phyloP scores from a whole-genome alignment of 345 rosid species.

The Leavenworthia alabamica region DNA sequence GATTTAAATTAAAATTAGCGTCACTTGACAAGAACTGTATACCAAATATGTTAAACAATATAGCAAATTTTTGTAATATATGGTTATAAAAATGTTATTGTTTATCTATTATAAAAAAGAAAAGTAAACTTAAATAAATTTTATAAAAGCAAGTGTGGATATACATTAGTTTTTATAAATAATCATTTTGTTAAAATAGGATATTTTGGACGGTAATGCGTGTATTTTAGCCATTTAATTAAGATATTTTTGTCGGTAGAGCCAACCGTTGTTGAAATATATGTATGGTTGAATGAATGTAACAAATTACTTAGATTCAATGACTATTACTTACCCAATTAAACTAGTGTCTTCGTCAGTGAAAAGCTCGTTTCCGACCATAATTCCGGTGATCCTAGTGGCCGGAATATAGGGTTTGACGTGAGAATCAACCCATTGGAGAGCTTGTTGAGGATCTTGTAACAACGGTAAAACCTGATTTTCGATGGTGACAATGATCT shows the following conservation, averaged over 20 bases:
- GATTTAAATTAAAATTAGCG: neutral
- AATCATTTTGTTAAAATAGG: neutral
- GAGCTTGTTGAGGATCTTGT: constrained; percentile 67
- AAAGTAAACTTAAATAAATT: neutral
- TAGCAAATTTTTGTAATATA: neutral
- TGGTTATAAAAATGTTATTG: neutral
- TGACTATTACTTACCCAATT: constrained; percentile 15
- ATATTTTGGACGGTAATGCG: neutral
- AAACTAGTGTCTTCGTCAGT: constrained; percentile 43
- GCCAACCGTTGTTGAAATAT: neutral
- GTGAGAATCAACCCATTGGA: constrained; percentile 64
- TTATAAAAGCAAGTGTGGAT: neutral
- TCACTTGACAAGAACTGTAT: neutral
- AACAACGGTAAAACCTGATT: constrained; percentile 56
- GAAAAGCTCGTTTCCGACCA: constrained; percentile 70
- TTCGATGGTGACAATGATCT: constrained; percentile 72
- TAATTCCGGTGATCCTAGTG: constrained; percentile 65
- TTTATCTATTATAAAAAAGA: neutral
- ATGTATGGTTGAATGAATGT: neutral
- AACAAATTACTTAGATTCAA: neutral
- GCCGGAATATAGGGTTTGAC: constrained; percentile 64
- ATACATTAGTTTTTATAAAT: neutral
- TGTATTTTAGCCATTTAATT: too few species aligned
- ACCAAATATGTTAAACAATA: neutral
- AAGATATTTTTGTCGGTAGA: neutral